A percentile compares a stretch with the other conserved stretches of the same genome.
Conservation (phyloP, 169 alveolate species). For the Plasmodium gallinaceum region DNA sequence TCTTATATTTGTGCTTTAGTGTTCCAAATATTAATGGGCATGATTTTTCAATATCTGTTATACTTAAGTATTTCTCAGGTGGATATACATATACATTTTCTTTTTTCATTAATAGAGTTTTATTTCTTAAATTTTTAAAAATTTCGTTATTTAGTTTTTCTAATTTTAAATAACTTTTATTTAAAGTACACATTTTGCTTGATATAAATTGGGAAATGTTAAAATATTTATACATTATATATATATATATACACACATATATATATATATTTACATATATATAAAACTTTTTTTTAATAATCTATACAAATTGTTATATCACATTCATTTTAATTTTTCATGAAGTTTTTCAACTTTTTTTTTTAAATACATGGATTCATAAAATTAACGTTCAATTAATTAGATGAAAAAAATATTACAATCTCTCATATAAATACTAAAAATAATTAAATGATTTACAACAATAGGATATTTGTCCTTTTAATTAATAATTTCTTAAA, state of each 20-base stretch:
- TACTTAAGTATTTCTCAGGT: slow-evolving; percentile 11
- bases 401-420: no score
- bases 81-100: slow-evolving; percentile 12
- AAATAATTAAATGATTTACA: no score
- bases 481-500: no score
- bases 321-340: background rate
- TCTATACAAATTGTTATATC: no score
- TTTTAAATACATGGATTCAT: background rate
- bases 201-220: background rate
- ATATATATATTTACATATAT: background rate
- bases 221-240: background rate
- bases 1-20: slow-evolving; percentile 36
- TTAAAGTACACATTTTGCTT: slow-evolving; percentile 24
- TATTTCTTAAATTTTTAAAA: slow-evolving; percentile 24
- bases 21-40: slow-evolving; percentile 35
- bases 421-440: no score
- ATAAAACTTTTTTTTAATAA: background rate
- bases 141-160: slow-evolving; percentile 34
- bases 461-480: no score
- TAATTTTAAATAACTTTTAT: slow-evolving; percentile 7
- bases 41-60: slow-evolving; percentile 27
- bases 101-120: slow-evolving; percentile 22
- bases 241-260: background rate
- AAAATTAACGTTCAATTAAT: no score
- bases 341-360: background rate